Conservation (phyloP, 352 stramenopile genomes). For the Nannochloropsis limnetica region DNA sequence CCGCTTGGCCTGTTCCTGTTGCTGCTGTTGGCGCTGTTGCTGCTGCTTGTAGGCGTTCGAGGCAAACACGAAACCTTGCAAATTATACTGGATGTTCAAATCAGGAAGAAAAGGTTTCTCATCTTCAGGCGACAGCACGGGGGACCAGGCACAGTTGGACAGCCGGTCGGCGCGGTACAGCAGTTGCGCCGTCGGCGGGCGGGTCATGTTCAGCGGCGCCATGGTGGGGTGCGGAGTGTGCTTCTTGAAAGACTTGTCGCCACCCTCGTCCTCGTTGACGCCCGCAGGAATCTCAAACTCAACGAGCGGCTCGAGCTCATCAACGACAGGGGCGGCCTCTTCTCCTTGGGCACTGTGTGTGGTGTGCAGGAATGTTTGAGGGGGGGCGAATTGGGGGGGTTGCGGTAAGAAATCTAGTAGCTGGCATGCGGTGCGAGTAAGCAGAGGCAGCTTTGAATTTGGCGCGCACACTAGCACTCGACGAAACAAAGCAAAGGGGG, state of each 20-base stretch:
- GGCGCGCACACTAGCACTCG: neutral
- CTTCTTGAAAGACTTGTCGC: neutral
- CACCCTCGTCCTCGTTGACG: neutral
- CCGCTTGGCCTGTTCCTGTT: neutral
- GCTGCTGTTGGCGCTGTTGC: neutral
- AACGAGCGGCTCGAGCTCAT: neutral
- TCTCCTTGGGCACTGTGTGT: neutral
- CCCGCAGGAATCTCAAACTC: constrained; percentile 23
- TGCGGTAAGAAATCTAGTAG: too few relatives aligned
- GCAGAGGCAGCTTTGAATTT: neutral
- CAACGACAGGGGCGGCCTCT: neutral
- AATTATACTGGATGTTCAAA: constrained; percentile 28
- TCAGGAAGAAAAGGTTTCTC: constrained; percentile 16
- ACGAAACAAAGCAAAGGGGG: neutral
- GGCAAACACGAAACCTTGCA: constrained; percentile 30
- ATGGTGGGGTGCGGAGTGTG: neutral
- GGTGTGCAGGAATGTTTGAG: neutral
- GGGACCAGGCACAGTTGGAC: constrained; percentile 4
- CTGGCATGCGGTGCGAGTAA: too few relatives aligned
- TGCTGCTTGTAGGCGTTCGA: neutral
- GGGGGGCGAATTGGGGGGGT: neutral
- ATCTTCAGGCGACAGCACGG: constrained; percentile 5
- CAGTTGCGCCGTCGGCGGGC: neutral
- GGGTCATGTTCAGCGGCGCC: neutral
- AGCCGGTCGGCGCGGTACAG: neutral